Percentiles rank a stretch among this genome's conserved stretches.
phyloP scores from a whole-genome alignment of 805 yeast genomes.

The fission yeast (Schizosaccharomyces pombe) region ASM294v3 CU329670.1:396001-396500 shows the following conservation, averaged over 20 bases:
- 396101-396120: not conserved
- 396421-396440: not conserved
- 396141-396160: not conserved
- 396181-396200: not conserved
- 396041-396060: not conserved
- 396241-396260: not conserved
- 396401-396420: not conserved
- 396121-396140: not conserved
- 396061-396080: no score
- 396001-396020: not conserved
- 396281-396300: not conserved
- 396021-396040: not conserved
- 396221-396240: not conserved
- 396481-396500: no score
- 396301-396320: not conserved
- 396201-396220: not conserved
- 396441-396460: no score
- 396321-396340: not conserved
- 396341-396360: not conserved
- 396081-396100: no score
- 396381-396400: not conserved
- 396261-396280: not conserved
- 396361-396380: not conserved
- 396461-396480: no score
- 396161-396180: not conserved